Conservation (phyloP, 306 rosid genomes). For the Fragaria vesca region DNA sequence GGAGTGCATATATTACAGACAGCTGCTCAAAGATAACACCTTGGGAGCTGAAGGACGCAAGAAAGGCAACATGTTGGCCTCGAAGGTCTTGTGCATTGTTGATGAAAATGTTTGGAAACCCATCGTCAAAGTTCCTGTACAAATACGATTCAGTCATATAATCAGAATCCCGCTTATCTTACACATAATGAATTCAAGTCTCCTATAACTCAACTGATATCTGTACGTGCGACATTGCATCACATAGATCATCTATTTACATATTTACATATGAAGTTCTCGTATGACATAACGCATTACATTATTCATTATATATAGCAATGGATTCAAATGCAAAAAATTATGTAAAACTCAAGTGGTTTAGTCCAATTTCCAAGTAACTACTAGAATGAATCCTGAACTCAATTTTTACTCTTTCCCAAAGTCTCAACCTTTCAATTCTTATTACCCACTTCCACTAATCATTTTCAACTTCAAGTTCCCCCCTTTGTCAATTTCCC, state of each 20-base stretch:
- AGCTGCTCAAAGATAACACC: conserved; percentile 93
- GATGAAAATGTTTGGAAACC: conserved; percentile 86
- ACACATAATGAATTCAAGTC: neutral
- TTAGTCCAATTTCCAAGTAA: neutral
- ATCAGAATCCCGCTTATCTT: conserved; percentile 23
- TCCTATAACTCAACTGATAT: neutral
- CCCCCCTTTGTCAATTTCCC: neutral
- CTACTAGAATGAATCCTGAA: neutral
- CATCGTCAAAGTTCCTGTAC: conserved; percentile 89
- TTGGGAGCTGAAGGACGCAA: conserved; percentile 89
- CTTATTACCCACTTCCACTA: neutral
- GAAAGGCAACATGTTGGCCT: conserved; percentile 93
- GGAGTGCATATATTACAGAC: conserved; percentile 87
- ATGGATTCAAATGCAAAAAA: neutral
- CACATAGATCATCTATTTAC: neutral
- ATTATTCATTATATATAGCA: neutral
- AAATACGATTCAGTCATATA: conserved; percentile 25
- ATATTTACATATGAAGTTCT: neutral
- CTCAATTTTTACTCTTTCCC: neutral
- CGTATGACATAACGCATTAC: neutral
- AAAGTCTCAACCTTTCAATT: neutral
- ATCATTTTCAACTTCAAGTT: neutral
- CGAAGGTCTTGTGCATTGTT: conserved; percentile 87
- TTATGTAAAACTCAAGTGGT: neutral
- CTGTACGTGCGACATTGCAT: neutral